phyloP scores from a whole-genome alignment of 305 asterid species.

The Fraxinus platypoda region DNA sequence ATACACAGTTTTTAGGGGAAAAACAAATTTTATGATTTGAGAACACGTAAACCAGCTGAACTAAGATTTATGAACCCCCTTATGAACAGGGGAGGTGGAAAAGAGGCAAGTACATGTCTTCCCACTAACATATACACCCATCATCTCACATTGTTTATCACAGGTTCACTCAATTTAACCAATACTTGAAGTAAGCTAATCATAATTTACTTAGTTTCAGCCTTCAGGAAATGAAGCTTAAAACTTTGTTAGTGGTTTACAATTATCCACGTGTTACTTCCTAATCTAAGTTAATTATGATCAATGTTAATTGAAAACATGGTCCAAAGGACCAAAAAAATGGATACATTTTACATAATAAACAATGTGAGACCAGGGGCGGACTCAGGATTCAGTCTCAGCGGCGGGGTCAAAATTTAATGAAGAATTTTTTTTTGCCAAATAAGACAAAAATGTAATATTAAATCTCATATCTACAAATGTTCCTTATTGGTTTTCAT shows the following conservation, averaged over 20 bases:
- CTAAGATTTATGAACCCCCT: background rate
- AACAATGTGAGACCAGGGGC: background rate
- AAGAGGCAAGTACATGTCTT: background rate
- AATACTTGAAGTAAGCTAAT: background rate
- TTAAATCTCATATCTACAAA: no score
- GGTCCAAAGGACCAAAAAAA: background rate
- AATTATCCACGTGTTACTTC: background rate
- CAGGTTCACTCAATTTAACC: background rate
- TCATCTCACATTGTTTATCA: background rate
- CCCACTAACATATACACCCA: background rate
- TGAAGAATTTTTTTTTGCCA: no score
- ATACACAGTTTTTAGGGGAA: background rate
- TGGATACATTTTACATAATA: background rate
- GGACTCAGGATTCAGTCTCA: no score
- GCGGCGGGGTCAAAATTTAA: no score
- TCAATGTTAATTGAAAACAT: background rate
- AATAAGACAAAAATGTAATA: no score
- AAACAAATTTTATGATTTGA: background rate
- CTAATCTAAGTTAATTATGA: background rate
- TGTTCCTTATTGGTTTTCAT: no score
- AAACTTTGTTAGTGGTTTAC: background rate
- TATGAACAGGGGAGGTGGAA: background rate
- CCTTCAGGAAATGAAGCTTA: background rate
- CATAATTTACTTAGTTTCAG: background rate
- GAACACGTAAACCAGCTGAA: conserved; percentile 10